Evolutionary conservation across 2,329 filamentous ascomycete species (phyloP), one percentile per base, ranked within the genome.

Genomic region (Thermothelomyces thermophilus): DNA sequence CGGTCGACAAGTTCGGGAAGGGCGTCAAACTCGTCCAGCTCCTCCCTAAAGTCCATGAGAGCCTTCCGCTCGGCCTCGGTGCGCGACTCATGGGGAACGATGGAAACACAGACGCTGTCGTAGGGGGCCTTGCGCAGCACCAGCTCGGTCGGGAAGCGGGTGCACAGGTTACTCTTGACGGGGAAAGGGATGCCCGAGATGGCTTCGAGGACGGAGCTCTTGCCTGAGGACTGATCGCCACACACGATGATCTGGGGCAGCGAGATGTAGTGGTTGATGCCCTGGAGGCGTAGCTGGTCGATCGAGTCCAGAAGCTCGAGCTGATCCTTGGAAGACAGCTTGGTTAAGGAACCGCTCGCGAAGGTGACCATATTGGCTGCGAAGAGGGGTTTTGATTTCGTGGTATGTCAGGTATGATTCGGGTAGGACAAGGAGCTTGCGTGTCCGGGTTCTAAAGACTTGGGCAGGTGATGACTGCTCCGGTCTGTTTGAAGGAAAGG

Each of bases 161-260:
- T 60, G 39, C 53, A 58, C n/a, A 57, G 31, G 24, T 55, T 57
- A 43, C 46, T 39, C 19, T 56, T 58, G 31, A 57, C 20, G 0
- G 56, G 55, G 24, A 60, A 60, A 3, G 55, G 50, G 14, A 58
- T 42, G 2, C 56, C 53, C 3, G 55, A 57, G 44, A 60, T 54
- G 14, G 56, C 56, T 16, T 60, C 53, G 1, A 60, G 41, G 3
- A 58, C 58, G 6, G 58, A 58, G 17, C 76, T 82, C 60, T 85
- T 86, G 2, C 81, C 81, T 1, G 75, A 75, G 0, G 75, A 81
- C 56, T 83, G 79, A 50, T 82, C 75, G 2, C 81, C 80, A 46
- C 74, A 78, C 11, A 83, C 79, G 24, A 83, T 74, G 48, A 75
- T 70, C 52, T 74, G 66, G 0, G 72, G 72, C 0, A 73, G 62